phyloP scores from a whole-genome alignment of 148 eudicot species.

The Heliosperma pusillum region DNA sequence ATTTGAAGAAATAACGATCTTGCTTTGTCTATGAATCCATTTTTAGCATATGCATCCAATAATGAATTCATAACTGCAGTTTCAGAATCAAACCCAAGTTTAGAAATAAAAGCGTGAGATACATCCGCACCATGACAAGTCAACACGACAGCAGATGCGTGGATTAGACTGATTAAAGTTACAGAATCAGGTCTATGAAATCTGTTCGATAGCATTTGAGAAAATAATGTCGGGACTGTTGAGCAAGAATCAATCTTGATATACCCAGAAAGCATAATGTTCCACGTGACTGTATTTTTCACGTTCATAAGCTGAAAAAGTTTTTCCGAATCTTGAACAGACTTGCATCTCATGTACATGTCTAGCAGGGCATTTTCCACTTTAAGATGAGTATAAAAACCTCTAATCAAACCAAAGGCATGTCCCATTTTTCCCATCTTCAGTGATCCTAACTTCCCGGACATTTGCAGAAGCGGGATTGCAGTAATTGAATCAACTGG shows the following conservation, averaged over 20 bases:
- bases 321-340: constrained; percentile 21
- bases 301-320: constrained; percentile 25
- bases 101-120: constrained; percentile 27
- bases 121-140: constrained; percentile 21
- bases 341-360: constrained; percentile 40
- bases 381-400: constrained; percentile 32
- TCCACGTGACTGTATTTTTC: constrained; percentile 39
- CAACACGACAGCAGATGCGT: constrained; percentile 24
- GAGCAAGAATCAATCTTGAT: constrained; percentile 17
- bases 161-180: constrained; percentile 31
- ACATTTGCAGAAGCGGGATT: constrained; percentile 28
- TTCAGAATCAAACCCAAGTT: constrained; percentile 34
- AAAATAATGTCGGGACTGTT: constrained; percentile 24
- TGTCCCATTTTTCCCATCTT: constrained; percentile 36
- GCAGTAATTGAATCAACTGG: constrained; percentile 33
- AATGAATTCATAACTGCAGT: constrained; percentile 32
- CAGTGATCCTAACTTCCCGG: constrained; percentile 26
- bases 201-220: constrained; percentile 27
- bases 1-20: constrained; percentile 28
- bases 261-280: constrained; percentile 38
- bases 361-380: constrained; percentile 34
- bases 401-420: constrained; percentile 27
- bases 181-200: constrained; percentile 29
- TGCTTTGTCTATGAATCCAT: constrained; percentile 29
- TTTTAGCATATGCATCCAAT: constrained; percentile 42